Conservation (phyloP, 805 yeast genomes). For the Cyberlindnera sargentensis region DNA sequence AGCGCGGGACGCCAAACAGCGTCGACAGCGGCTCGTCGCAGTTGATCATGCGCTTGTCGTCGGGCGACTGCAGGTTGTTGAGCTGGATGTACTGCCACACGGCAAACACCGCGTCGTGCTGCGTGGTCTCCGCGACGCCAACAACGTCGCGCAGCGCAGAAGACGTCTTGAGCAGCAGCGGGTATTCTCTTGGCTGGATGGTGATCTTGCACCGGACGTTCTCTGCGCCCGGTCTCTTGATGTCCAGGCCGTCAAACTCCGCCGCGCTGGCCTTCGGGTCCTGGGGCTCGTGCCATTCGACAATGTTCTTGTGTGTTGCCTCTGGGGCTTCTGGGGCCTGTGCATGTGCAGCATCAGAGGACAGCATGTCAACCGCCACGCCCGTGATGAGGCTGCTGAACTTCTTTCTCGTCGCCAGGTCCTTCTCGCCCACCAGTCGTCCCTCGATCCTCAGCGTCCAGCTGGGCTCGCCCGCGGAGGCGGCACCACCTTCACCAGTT, state of each 20-base stretch:
- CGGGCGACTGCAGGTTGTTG: slow-evolving; percentile 53
- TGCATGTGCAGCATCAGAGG: no score
- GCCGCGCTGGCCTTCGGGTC: slow-evolving; percentile 40
- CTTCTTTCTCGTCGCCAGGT: slow-evolving; percentile 44
- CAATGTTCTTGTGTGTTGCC: slow-evolving; percentile 30
- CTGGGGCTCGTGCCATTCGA: slow-evolving; percentile 79
- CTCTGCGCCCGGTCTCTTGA: slow-evolving; percentile 68
- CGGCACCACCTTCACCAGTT: background rate
- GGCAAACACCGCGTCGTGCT: slow-evolving; percentile 75
- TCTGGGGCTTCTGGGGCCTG: slow-evolving; percentile 9
- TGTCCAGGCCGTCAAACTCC: slow-evolving; percentile 84
- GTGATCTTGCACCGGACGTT: slow-evolving; percentile 66
- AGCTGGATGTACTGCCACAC: slow-evolving; percentile 75
- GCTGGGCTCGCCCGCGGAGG: slow-evolving; percentile 33
- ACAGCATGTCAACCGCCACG: slow-evolving; percentile 67
- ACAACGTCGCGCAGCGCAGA: slow-evolving; percentile 61
- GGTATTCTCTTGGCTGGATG: slow-evolving; percentile 72
- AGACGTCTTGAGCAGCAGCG: slow-evolving; percentile 58
- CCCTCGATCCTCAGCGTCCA: slow-evolving; percentile 95
- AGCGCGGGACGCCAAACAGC: slow-evolving; percentile 41
- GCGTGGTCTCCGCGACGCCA: slow-evolving; percentile 74
- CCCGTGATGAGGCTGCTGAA: slow-evolving; percentile 80
- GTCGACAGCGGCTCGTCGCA: slow-evolving; percentile 40
- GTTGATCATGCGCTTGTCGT: slow-evolving; percentile 46
- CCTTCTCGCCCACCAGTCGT: slow-evolving; percentile 49